Percentiles rank a stretch among this genome's conserved stretches.
Conservation (phyloP, 106 monocot species). For the Chionographis japonica region DNA sequence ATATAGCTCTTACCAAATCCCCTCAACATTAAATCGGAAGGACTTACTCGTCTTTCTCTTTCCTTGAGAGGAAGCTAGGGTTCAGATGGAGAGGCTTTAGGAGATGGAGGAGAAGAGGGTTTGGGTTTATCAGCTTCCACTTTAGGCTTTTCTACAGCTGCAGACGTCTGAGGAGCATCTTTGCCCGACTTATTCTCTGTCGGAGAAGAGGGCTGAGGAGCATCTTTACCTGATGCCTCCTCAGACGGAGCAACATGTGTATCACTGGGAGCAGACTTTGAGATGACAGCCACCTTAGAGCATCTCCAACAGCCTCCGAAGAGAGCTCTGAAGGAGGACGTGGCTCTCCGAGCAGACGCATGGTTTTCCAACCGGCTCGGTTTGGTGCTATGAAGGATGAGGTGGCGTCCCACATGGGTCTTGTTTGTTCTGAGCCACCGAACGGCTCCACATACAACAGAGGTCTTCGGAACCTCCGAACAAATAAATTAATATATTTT, state of each 20-base stretch:
- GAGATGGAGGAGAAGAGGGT: constrained; percentile 32
- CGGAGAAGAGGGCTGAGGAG: constrained; percentile 22
- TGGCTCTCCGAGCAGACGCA: no score
- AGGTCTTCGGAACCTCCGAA: no score
- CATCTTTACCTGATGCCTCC: constrained; percentile 39
- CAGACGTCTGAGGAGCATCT: background rate
- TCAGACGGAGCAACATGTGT: constrained; percentile 91
- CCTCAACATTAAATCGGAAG: background rate
- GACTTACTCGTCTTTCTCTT: constrained; percentile 81
- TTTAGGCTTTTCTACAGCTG: constrained; percentile 24
- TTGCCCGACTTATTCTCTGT: constrained; percentile 18
- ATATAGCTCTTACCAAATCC: no score
- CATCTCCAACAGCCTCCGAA: no score
- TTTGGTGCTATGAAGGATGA: no score
- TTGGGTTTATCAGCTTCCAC: constrained; percentile 52
- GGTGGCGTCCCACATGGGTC: no score
- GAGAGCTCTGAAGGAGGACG: no score
- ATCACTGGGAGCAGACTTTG: constrained; percentile 62
- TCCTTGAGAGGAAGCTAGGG: constrained; percentile 96
- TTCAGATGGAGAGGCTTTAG: constrained; percentile 69
- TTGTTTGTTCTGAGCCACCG: no score
- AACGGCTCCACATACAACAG: no score
- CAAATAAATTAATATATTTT: no score
- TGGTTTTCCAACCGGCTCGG: no score
- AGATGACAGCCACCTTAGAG: constrained; percentile 88